phyloP scores from a whole-genome alignment of 129 eudicot species.

The Cynara cardunculus region DNA sequence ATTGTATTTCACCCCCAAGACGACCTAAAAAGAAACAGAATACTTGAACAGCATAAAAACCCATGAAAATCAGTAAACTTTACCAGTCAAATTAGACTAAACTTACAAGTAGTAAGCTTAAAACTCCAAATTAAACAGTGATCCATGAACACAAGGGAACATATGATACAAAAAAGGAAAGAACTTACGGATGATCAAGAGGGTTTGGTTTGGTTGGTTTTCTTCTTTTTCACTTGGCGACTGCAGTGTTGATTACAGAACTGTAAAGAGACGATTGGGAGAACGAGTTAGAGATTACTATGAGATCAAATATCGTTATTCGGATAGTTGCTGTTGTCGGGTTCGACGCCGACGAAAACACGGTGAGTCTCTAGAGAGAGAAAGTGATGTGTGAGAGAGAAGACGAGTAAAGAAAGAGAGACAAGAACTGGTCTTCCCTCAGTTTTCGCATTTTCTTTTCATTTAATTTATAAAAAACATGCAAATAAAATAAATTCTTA shows the following conservation, averaged over 20 bases:
- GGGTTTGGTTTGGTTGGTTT: slow-evolving; percentile 2
- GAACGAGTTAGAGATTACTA: not conserved
- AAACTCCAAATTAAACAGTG: not conserved
- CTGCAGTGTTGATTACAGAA: not conserved
- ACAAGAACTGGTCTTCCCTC: slow-evolving; percentile 17
- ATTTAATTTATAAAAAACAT: not conserved
- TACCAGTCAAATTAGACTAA: not conserved
- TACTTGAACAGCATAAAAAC: slow-evolving; percentile 6
- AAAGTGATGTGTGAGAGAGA: slow-evolving; percentile 16
- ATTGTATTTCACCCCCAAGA: not conserved
- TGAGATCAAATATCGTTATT: slow-evolving; percentile 15
- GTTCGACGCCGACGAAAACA: slow-evolving; percentile 26
- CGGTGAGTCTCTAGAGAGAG: slow-evolving; percentile 32
- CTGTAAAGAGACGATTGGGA: slow-evolving; percentile 1
- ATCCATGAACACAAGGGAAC: not conserved
- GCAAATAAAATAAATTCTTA: too few relatives aligned
- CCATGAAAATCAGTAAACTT: not conserved
- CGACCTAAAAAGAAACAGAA: slow-evolving; percentile 1
- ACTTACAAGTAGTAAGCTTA: not conserved
- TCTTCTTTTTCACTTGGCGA: not conserved
- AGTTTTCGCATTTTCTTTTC: slow-evolving; percentile 8
- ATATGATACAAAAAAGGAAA: not conserved
- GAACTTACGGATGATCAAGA: slow-evolving; percentile 25
- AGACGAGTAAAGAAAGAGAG: slow-evolving; percentile 17
- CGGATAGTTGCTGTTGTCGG: slow-evolving; percentile 20